phyloP scores from a whole-genome alignment of 768 basidiomycete species.

The Daedaleopsis sinensis region DNA sequence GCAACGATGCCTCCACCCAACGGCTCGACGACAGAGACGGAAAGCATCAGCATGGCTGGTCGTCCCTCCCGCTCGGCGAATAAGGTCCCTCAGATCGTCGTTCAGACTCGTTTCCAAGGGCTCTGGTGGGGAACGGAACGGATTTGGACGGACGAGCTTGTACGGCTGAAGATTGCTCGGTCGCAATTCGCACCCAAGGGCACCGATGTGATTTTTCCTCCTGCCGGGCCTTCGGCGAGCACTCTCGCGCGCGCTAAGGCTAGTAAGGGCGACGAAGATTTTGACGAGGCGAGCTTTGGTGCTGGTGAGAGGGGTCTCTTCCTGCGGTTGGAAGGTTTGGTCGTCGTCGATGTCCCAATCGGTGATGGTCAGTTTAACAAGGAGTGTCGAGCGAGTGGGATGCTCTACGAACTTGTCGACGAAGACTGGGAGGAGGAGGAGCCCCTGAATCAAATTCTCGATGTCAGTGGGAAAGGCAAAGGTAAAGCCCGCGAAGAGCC shows the following conservation, averaged over 20 bases:
- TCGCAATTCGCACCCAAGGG: slow-evolving; percentile 69
- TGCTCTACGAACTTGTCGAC: slow-evolving; percentile 80
- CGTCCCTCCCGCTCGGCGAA: slow-evolving; percentile 22
- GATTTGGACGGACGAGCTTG: slow-evolving; percentile 85
- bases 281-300: slow-evolving; percentile 35
- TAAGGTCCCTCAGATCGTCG: slow-evolving; percentile 33
- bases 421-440: slow-evolving; percentile 59
- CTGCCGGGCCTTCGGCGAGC: slow-evolving; percentile 53
- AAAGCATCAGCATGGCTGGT: slow-evolving; percentile 28
- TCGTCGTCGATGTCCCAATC: slow-evolving; percentile 56
- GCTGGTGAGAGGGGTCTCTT: slow-evolving; percentile 69
- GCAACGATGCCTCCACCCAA: slow-evolving; percentile 14
- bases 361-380: slow-evolving; percentile 44
- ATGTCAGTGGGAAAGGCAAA: slow-evolving; percentile 32
- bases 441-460: slow-evolving; percentile 5
- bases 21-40: slow-evolving; percentile 28
- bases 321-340: slow-evolving; percentile 68
- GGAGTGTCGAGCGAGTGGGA: slow-evolving; percentile 72
- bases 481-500: slow-evolving; percentile 24
- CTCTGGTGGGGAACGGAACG: slow-evolving; percentile 91
- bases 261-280: slow-evolving; percentile 29
- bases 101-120: slow-evolving; percentile 71
- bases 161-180: slow-evolving; percentile 74
- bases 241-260: slow-evolving; percentile 35
- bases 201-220: slow-evolving; percentile 56